phyloP scores from a whole-genome alignment of 2,329 filamentous ascomycete genomes.

The Dactylellina parvicollis region DNA sequence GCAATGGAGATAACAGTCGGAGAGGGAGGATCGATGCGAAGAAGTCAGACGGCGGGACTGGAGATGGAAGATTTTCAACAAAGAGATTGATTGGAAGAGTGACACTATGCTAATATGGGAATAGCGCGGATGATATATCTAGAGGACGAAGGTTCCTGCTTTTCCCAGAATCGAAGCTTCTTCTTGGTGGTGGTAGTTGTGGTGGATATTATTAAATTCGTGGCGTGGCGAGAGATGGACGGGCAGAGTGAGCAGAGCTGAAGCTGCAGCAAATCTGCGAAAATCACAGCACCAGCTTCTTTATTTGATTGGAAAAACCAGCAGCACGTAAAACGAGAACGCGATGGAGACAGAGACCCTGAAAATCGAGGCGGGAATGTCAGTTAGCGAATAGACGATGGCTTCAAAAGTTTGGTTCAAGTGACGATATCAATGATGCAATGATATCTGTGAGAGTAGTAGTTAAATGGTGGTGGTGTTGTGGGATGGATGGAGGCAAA shows the following conservation, averaged over 20 bases:
- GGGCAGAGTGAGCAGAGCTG: neutral
- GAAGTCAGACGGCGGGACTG: neutral
- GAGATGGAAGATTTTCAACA: slow-evolving; percentile 27
- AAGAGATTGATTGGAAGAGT: slow-evolving; percentile 26
- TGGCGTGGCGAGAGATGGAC: neutral
- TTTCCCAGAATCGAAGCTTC: neutral
- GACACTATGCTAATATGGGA: slow-evolving; percentile 23
- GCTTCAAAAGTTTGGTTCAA: no score
- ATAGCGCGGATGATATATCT: slow-evolving; percentile 22
- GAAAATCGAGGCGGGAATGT: no score
- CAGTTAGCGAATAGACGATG: neutral
- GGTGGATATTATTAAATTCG: neutral
- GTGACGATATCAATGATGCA: slow-evolving; percentile 13
- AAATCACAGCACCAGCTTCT: neutral
- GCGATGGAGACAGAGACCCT: no score
- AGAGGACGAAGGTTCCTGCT: neutral
- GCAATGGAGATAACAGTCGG: neutral
- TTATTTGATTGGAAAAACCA: neutral
- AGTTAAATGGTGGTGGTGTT: neutral
- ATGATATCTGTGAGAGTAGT: slow-evolving; percentile 1
- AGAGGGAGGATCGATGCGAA: slow-evolving; percentile 5
- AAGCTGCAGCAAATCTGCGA: neutral
- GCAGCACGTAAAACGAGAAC: neutral
- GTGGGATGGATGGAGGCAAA: neutral
- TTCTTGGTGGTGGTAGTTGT: neutral